Evolutionary conservation across 495 filamentous ascomycete genomes (phyloP), one percentile per base, ranked within the genome.

Genomic region (Daldinia decipiens): DNA sequence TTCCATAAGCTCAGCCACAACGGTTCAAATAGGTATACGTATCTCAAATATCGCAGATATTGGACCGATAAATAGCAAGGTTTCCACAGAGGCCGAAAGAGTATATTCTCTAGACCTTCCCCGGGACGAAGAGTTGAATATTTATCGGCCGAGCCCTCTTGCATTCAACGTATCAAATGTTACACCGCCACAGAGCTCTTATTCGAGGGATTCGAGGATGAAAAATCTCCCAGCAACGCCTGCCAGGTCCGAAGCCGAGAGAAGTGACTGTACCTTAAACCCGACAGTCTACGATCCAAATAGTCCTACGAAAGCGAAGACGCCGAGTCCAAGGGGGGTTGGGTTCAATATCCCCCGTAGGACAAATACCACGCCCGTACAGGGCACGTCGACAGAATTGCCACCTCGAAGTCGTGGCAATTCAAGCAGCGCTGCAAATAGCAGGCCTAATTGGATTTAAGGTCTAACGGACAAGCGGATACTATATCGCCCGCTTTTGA

Each of bases 11-110:
- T 84, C 82, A 8, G 80, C 79, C 19, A 81, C 82, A 38, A 85
- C 83, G 1, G 83, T 85, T 51, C 82, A 83, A 54, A 85, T 85
- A 51, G 83, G 83, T 0, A 71, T 85, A 9, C 80, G 83, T 31
- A 74, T 85, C 53, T 85, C 83, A 6, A 83, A 82, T 4, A 75
- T 85, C 0, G 78, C 79, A 9, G 81, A 83, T 50, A 80, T 82
- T 17, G 74, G 77, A 2, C 78, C 77, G 45, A 57, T 79, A 9
- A 59, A 32, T 57, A 31, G 39, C 72, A 73, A 66, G 31, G 51
- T 43, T 51, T 60, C 55, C 59, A 78, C 51, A 31, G 72, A 67
- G 53, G 3, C 36, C 26, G 75, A 74, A 47, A 65, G 75, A 45
- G 77, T 81, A 19, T 76, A 83, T 63, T 59, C 62, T 47, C 59